Evolutionary conservation across 805 yeast species (phyloP), one percentile per base, ranked within the genome.

Genomic region (Komagataella populi): DNA sequence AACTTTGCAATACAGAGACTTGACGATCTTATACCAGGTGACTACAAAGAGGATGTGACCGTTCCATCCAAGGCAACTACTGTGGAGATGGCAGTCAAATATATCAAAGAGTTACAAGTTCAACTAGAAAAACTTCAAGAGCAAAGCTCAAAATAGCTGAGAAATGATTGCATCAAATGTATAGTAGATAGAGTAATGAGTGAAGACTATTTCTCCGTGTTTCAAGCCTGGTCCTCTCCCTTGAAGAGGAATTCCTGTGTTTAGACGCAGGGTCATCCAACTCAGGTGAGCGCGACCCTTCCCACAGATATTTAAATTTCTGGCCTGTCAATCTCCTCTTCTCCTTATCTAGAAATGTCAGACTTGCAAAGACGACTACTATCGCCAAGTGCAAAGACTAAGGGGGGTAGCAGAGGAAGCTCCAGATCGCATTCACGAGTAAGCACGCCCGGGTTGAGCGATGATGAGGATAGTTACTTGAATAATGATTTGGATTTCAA

Each of bases 61-160:
- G 82, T 86, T 39, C 95, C 95, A 1, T 83, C 95, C 23, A 91
- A 91, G 61, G 98, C 98, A 1, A 89, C 95, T 2, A 91, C 97
- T 0, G 96, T 93, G 3, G 99, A 91, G 64, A 70, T 88, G 60
- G 96, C 96, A 0, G 80, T 85, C 23, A 69, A 69, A 20, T 87
- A 85, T 61, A 89, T 91, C 52, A 66, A 69, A 48, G 64, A 67
- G 39, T 64, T 83, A 50, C 67, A 68, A 24, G 55, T 55, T 6
- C 71, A 73, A 54, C 60, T 73, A 30, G 63, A 58, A 20, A 52
- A 20, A 8, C 18, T 49, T 24, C 18, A 23, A 18, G 48, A 22
- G n/a, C 23, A 20, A 44, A 14, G 23, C n/a, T 44, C 23, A n/a
- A 20, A 44, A n/a, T 44, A 44, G 23, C 46, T 20, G 39, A 30